Conservation (phyloP, 352 stramenopile species). For the Phytophthora pseudosyringae region DNA sequence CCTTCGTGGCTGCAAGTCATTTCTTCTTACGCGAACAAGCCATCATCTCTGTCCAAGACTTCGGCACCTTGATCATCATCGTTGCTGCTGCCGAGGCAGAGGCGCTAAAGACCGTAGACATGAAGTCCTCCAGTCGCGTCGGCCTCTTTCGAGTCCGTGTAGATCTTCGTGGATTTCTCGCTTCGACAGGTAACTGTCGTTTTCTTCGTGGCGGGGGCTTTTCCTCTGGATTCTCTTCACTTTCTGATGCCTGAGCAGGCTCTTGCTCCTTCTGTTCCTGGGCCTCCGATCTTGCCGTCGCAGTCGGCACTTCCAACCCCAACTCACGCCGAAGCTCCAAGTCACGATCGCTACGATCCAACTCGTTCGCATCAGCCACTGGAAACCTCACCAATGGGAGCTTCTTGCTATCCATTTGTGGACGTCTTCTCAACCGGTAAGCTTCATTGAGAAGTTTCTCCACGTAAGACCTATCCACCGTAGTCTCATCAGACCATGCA, state of each 20-base stretch:
- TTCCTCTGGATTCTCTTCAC: conserved; percentile 21
- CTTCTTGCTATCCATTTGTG: conserved; percentile 9
- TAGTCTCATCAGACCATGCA: too few species aligned
- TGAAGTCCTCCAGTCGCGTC: conserved; percentile 1
- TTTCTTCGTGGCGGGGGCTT: conserved; percentile 3
- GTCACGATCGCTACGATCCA: background rate
- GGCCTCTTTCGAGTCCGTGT: conserved; percentile 7
- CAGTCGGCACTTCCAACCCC: background rate
- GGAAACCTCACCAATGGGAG: conserved; percentile 5
- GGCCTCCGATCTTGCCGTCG: background rate
- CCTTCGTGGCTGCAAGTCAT: conserved; percentile 16
- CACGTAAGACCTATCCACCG: conserved; percentile 12
- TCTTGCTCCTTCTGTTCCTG: background rate
- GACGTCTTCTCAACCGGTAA: conserved; percentile 4
- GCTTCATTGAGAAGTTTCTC: conserved; percentile 19
- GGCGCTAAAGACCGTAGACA: conserved; percentile 10
- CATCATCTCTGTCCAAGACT: conserved; percentile 15
- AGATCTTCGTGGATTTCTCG: conserved; percentile 6
- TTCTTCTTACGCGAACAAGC: conserved; percentile 1
- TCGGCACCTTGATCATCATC: conserved; percentile 7
- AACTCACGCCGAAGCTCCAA: background rate
- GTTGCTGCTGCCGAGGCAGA: conserved; percentile 10
- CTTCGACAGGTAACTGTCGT: conserved; percentile 17
- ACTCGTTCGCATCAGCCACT: conserved; percentile 1
- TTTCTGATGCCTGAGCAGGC: background rate